Conservation (phyloP, 179 eudicot genomes). For the Patellifolia procumbens region DNA sequence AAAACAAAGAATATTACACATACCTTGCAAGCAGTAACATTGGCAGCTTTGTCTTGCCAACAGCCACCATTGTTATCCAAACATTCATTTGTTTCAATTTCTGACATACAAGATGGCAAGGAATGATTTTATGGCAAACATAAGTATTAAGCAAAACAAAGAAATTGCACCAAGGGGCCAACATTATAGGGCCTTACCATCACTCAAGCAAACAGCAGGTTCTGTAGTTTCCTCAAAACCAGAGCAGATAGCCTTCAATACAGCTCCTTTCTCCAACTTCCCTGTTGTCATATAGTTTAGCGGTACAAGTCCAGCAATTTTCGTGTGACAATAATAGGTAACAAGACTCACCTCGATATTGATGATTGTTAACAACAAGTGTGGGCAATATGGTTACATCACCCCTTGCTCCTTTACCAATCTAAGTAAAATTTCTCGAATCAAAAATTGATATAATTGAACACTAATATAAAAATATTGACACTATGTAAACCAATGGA, state of each 20-base stretch:
- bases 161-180: not conserved
- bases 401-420: slow-evolving; percentile 92
- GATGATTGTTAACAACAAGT: slow-evolving; percentile 86
- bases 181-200: slow-evolving; percentile 41
- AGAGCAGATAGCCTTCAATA: slow-evolving; percentile 80
- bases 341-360: slow-evolving; percentile 68
- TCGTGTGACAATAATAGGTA: not conserved
- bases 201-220: slow-evolving; percentile 84
- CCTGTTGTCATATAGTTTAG: slow-evolving; percentile 48
- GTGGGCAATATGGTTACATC: slow-evolving; percentile 94
- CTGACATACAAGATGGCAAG: slow-evolving; percentile 34
- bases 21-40: slow-evolving; percentile 86
- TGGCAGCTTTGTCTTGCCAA: slow-evolving; percentile 81
- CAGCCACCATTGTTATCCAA: slow-evolving; percentile 85
- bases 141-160: not conserved
- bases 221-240: slow-evolving; percentile 97
- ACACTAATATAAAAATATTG: not conserved
- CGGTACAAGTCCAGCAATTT: not conserved
- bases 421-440: slow-evolving; percentile 31
- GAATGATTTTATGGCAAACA: not conserved
- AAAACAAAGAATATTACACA: not conserved
- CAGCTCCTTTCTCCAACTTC: slow-evolving; percentile 90
- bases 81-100: slow-evolving; percentile 81
- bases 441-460: slow-evolving; percentile 13
- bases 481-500: not conserved